These are phyloP conservation scores for Hypoxylon subgilvum DNA, from an alignment of 495 filamentous ascomycete species.

Conservation along the genomic window DNA sequence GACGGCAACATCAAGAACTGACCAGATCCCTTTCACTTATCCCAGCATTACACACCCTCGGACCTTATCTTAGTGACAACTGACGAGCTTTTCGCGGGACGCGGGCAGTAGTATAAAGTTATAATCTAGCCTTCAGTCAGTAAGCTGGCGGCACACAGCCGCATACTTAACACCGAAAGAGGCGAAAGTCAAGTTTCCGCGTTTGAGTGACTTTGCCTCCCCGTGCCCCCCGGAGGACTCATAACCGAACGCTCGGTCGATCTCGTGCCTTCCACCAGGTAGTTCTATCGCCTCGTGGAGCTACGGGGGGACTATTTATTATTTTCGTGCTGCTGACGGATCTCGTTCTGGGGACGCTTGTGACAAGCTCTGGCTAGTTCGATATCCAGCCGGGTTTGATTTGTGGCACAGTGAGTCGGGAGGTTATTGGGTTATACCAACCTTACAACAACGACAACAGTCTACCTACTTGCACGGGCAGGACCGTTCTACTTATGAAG, in stretches of 20 bases:
- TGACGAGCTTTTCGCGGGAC: too few species aligned
- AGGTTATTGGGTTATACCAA: too few species aligned
- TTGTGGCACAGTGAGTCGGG: too few species aligned
- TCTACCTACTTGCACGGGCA: too few species aligned
- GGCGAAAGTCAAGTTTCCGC: slow-evolving; percentile 17
- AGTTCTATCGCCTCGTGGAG: slow-evolving; percentile 8
- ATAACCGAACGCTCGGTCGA: slow-evolving; percentile 23
- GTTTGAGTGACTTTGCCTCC: slow-evolving; percentile 15
- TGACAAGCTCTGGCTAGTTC: slow-evolving; percentile 5
- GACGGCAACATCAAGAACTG: slow-evolving; percentile 4
- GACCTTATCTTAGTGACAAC: background rate
- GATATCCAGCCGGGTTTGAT: slow-evolving; percentile 7
- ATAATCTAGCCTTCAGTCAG: slow-evolving; percentile 1
- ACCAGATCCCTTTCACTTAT: background rate
- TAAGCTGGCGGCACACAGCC: slow-evolving; percentile 18
- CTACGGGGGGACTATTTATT: slow-evolving; percentile 8
- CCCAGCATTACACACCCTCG: too few species aligned
- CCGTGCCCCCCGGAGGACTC: background rate
- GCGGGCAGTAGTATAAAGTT: slow-evolving; percentile 4
- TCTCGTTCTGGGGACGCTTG: slow-evolving; percentile 8
- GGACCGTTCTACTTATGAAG: too few species aligned
- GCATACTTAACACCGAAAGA: slow-evolving; percentile 11
- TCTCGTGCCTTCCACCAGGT: slow-evolving; percentile 23
- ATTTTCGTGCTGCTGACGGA: slow-evolving; percentile 7
- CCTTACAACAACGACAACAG: too few species aligned